Evolutionary conservation across 345 rosid genomes (phyloP).

Genomic region (Punica granatum): DNA sequence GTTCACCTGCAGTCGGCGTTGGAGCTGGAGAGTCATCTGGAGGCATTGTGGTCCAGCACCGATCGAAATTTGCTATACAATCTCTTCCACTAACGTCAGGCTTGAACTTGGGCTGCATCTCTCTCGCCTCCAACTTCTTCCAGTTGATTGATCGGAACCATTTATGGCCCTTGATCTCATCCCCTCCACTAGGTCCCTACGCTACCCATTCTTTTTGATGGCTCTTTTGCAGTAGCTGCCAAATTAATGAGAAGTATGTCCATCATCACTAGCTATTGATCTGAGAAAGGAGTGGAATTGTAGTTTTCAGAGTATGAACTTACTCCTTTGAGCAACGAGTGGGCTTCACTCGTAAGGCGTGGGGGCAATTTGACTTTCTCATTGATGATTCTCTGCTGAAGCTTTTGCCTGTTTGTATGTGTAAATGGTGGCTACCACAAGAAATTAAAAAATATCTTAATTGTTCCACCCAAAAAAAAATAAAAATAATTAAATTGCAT

Average conservation of each 20-base stretch:
- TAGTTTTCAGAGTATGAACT: constrained; percentile 10
- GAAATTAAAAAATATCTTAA: too few species aligned
- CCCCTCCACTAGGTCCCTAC: constrained; percentile 57
- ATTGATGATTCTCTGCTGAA: constrained; percentile 61
- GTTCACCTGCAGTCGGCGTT: constrained; percentile 61
- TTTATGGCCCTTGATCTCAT: constrained; percentile 51
- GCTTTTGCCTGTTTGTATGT: constrained; percentile 56
- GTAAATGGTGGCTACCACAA: constrained; percentile 48
- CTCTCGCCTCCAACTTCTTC: constrained; percentile 62
- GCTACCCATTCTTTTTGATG: constrained; percentile 59
- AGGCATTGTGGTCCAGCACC: constrained; percentile 75
- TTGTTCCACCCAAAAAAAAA: too few species aligned
- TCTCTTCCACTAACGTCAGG: constrained; percentile 65
- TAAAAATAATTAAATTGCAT: too few species aligned
- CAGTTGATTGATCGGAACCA: constrained; percentile 64
- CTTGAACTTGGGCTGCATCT: constrained; percentile 49
- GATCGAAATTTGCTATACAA: constrained; percentile 61
- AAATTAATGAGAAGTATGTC: constrained; percentile 6
- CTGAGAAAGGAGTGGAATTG: constrained; percentile 2
- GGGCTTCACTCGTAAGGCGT: constrained; percentile 50
- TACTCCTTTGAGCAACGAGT: constrained; percentile 69
- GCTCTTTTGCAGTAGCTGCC: constrained; percentile 60
- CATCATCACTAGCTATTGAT: constrained; percentile 3
- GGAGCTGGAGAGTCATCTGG: constrained; percentile 61
- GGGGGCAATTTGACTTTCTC: constrained; percentile 68